These are phyloP conservation scores for Inga oerstediana DNA, from an alignment of 306 rosid genomes.

Conservation along the genomic window DNA sequence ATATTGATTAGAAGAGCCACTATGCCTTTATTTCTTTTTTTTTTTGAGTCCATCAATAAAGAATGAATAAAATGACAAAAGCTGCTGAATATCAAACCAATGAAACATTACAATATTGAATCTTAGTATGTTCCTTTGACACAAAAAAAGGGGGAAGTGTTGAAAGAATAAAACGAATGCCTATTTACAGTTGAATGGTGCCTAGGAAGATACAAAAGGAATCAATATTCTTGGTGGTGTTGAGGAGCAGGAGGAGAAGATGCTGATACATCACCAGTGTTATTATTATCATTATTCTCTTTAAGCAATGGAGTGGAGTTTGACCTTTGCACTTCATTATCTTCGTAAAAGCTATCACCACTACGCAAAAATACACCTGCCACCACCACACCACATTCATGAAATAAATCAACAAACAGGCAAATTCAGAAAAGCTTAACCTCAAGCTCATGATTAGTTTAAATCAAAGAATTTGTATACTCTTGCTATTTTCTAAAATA, in stretches of 20 bases:
- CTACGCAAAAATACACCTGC: slow-evolving; percentile 70
- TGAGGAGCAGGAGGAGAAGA: slow-evolving; percentile 44
- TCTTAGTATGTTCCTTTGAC: neutral
- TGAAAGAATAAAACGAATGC: neutral
- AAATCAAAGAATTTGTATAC: neutral
- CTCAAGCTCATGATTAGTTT: neutral
- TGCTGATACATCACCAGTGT: slow-evolving; percentile 33
- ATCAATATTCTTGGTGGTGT: neutral
- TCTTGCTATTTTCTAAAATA: no score
- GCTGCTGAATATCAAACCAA: neutral
- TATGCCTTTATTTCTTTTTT: no score
- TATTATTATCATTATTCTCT: neutral
- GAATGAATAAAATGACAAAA: neutral
- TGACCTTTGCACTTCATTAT: slow-evolving; percentile 42
- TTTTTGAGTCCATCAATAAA: no score
- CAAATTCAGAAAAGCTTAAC: neutral
- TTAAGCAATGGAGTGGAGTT: slow-evolving; percentile 62
- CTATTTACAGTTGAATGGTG: slow-evolving; percentile 41
- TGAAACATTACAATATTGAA: neutral
- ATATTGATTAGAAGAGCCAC: no score
- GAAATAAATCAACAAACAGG: neutral
- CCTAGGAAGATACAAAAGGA: neutral
- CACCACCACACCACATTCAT: slow-evolving; percentile 20
- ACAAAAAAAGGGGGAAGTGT: neutral
- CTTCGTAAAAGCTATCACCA: slow-evolving; percentile 68